Evolutionary conservation across 106 monocot species (phyloP).

Genomic region (Dioscorea zingiberensis): DNA sequence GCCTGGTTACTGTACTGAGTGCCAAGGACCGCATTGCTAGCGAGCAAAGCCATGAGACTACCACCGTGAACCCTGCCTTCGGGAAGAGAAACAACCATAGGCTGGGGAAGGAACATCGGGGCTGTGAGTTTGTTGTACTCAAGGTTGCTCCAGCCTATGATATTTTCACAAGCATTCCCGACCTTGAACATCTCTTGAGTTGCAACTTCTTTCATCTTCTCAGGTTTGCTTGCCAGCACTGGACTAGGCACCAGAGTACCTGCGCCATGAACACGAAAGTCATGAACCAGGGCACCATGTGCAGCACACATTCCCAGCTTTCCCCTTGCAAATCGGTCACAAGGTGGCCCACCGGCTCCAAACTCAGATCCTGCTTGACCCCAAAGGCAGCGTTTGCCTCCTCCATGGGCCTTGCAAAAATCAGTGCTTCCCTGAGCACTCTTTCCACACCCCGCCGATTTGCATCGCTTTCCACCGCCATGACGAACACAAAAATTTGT

Average conservation of each 20-base stretch:
- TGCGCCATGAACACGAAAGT: conserved; percentile 51
- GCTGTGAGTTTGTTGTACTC: conserved; percentile 18
- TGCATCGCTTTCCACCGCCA: conserved; percentile 42
- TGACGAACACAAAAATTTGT: conserved; percentile 37
- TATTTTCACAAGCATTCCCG: background rate
- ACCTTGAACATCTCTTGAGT: background rate
- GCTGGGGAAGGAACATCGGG: background rate
- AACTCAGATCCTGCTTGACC: conserved; percentile 15
- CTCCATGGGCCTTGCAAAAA: conserved; percentile 45
- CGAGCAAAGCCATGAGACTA: conserved; percentile 48
- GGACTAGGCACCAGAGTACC: conserved; percentile 11
- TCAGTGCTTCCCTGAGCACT: conserved; percentile 44
- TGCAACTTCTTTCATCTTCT: conserved; percentile 15
- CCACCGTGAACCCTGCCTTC: conserved; percentile 95
- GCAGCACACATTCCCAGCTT: conserved; percentile 45
- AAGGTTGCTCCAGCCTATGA: background rate
- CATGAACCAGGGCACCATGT: conserved; percentile 46
- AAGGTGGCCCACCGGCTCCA: conserved; percentile 22
- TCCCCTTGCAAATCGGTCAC: conserved; percentile 53
- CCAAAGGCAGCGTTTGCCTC: conserved; percentile 34
- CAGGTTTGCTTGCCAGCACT: background rate
- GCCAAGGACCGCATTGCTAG: conserved; percentile 2
- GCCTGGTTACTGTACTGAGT: background rate
- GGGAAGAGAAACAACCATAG: conserved; percentile 8
- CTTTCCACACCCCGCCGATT: conserved; percentile 28